Evolutionary conservation across 2,329 filamentous ascomycete species (phyloP), one percentile per base, ranked within the genome.

Genomic region (Lachnellula willkommii): DNA sequence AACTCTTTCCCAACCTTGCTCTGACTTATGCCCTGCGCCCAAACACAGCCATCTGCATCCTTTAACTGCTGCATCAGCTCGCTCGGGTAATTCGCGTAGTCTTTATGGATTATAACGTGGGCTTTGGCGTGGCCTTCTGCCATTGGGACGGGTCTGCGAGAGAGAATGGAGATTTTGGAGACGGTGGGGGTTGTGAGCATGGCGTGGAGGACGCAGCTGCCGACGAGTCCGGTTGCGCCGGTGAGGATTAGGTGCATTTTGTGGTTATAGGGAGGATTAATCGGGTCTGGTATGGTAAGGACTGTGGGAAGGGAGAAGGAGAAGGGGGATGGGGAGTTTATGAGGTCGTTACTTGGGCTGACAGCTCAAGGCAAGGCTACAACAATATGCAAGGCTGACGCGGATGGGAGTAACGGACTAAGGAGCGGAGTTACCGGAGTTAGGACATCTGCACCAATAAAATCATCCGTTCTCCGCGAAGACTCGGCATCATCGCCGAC

Each of bases 11-110:
- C 67, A 7, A 89, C 85, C 42, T 78, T 72, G 11, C 70, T 81
- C 64, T 84, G 79, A 58, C 80, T 83, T 48, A 85, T 82, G 0
- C 88, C 88, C 47, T 87, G 75, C 0, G 88, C 87, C 88, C 88
- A 92, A 1, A 91, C 84, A 57, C 83, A 87, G 2, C 84, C 87
- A 7, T 79, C 73, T 0, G 87, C 88, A 22, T 81, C 87, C 52
- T 77, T 75, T 0, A 92, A 74, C 66, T 85, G 75, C 3, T 73
- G 70, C 9, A 90, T 74, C 2, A 90, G 62, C 0, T 75, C 74
- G 0, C 77, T 63, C 37, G 80, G 77, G 67, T 89, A 91, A 1
- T 69, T 73, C 12, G 73, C 70, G 65, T 88, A 91, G 68, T 91
- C 84, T 15, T 79, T 76, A 66, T 90, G 86, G 17, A 85, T 73